These are phyloP conservation scores for Kitagawia praeruptora DNA, from an alignment of 129 eudicot species.

Conservation along the genomic window DNA sequence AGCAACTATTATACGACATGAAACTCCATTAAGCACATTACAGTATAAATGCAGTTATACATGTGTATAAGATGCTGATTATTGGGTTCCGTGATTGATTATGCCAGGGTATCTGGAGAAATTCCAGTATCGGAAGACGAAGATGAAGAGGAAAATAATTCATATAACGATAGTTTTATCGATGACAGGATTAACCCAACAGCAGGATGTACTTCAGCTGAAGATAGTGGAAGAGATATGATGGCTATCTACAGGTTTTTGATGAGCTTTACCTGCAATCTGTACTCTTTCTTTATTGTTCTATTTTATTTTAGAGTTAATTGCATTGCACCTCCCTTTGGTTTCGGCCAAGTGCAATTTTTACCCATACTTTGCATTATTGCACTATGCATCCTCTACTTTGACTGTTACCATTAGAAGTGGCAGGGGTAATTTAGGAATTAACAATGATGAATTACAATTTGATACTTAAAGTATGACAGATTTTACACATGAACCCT, in stretches of 20 bases:
- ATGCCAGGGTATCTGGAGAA: conserved; percentile 63
- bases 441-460: no score
- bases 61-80: conserved; percentile 4
- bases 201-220: conserved; percentile 40
- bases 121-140: conserved; percentile 59
- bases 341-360: no score
- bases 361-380: no score
- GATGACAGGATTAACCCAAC: conserved; percentile 65
- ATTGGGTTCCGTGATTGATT: conserved; percentile 8
- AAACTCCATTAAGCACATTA: background rate
- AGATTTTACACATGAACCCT: no score
- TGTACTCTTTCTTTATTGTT: background rate
- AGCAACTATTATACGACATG: background rate
- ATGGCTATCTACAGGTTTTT: conserved; percentile 87
- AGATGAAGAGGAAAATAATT: conserved; percentile 33
- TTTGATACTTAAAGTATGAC: no score
- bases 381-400: no score
- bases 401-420: no score
- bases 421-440: no score
- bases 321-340: no score
- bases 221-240: conserved; percentile 48
- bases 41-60: conserved; percentile 1
- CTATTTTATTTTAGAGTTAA: background rate
- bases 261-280: background rate
- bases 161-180: conserved; percentile 74